Percentiles rank a stretch among this genome's conserved stretches.
Evolutionary conservation across 805 yeast genomes (phyloP).

Genomic region (Kodamaea kakaduensis): DNA sequence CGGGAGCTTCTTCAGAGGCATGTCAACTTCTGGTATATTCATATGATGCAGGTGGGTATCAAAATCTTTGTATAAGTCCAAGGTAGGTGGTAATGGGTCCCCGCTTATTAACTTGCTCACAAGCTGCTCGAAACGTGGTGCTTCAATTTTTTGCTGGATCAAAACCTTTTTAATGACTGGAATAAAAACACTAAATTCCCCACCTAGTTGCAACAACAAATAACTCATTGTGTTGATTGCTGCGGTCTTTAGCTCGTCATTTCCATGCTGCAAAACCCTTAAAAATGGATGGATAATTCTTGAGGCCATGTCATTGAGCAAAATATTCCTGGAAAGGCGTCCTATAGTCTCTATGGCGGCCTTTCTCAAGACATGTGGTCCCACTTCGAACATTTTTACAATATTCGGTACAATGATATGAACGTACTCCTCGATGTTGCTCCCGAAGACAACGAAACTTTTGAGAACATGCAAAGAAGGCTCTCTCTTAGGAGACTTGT

Average conservation of each 20-base stretch:
- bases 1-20: conserved; percentile 70
- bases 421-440: conserved; percentile 81
- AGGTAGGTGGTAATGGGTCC: conserved; percentile 79
- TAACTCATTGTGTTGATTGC: conserved; percentile 79
- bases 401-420: conserved; percentile 85
- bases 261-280: conserved; percentile 52
- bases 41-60: conserved; percentile 34
- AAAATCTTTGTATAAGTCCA: conserved; percentile 64
- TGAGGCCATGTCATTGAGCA: conserved; percentile 82
- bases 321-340: conserved; percentile 66
- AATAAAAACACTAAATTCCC: conserved; percentile 79
- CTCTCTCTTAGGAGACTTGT: conserved; percentile 54
- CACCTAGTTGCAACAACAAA: conserved; percentile 73
- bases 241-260: conserved; percentile 59
- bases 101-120: conserved; percentile 74
- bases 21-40: conserved; percentile 60
- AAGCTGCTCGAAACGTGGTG: conserved; percentile 73
- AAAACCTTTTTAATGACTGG: conserved; percentile 73
- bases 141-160: conserved; percentile 59
- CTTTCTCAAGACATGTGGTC: conserved; percentile 56
- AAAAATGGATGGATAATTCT: conserved; percentile 83
- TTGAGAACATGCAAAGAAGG: conserved; percentile 71
- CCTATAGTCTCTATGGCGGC: conserved; percentile 84
- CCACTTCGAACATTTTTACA: conserved; percentile 72
- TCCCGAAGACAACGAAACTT: conserved; percentile 82